These are phyloP conservation scores for Coemansia sp. DNA, from an alignment of 192 early-diverging fungal genomes.

Conservation along the genomic window DNA sequence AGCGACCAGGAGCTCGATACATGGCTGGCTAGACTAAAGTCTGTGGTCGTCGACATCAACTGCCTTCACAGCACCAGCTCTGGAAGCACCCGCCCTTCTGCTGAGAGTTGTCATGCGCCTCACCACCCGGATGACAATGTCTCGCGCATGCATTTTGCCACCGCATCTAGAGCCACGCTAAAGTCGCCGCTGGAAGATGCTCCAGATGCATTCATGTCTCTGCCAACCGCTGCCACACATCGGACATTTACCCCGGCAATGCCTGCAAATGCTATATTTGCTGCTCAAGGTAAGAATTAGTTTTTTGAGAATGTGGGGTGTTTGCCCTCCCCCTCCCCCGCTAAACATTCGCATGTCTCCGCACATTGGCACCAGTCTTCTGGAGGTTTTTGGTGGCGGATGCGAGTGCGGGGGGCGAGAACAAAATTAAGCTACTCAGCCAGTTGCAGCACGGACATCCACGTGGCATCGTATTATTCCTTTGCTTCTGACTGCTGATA, in stretches of 20 bases:
- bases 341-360: neutral
- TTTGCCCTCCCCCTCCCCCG: neutral
- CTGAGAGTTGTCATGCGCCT: constrained; percentile 13
- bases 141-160: constrained; percentile 27
- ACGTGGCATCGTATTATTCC: neutral
- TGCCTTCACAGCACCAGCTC: constrained; percentile 19
- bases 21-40: constrained; percentile 31
- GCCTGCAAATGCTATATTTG: constrained; percentile 28
- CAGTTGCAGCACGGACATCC: neutral
- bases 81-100: constrained; percentile 15
- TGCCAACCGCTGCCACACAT: constrained; percentile 19
- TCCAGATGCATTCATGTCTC: constrained; percentile 27
- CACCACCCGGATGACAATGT: neutral
- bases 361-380: neutral
- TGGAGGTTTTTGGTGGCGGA: constrained; percentile 1
- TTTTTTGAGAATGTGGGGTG: neutral
- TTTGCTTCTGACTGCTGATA: neutral
- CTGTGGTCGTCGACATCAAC: constrained; percentile 13
- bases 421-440: neutral
- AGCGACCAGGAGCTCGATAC: constrained; percentile 44
- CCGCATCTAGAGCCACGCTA: constrained; percentile 10
- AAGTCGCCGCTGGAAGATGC: constrained; percentile 11
- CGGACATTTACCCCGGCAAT: constrained; percentile 17
- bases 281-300: constrained; percentile 17
- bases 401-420: neutral